These are phyloP conservation scores for Gastrodia elata DNA, from an alignment of 106 monocot genomes.

Conservation along the genomic window DNA sequence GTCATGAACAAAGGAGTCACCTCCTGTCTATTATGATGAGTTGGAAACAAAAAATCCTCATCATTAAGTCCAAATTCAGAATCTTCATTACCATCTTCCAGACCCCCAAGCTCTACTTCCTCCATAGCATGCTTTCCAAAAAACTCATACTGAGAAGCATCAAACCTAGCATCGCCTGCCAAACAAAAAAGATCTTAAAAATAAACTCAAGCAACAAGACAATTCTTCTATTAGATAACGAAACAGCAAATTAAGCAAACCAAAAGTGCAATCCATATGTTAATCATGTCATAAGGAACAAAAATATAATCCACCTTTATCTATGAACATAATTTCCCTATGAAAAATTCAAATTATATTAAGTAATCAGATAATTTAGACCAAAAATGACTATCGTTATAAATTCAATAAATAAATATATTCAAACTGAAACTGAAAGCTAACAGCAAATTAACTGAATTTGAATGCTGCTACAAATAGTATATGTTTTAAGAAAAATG, in stretches of 20 bases:
- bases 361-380: neutral
- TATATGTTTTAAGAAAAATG: neutral
- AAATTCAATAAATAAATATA: neutral
- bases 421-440: neutral
- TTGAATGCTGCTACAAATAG: neutral
- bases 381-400: neutral
- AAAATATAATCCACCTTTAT: constrained; percentile 2
- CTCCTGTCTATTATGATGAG: neutral
- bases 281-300: neutral
- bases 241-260: neutral
- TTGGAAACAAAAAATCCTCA: constrained; percentile 20
- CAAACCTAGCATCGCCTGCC: constrained; percentile 14
- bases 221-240: neutral
- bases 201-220: neutral
- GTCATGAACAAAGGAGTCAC: neutral
- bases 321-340: neutral
- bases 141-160: constrained; percentile 16
- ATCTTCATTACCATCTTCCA: constrained; percentile 17
- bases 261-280: neutral
- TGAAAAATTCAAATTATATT: neutral
- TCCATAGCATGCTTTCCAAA: constrained; percentile 7
- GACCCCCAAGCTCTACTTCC: constrained; percentile 12
- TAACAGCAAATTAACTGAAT: neutral
- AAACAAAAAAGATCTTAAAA: neutral
- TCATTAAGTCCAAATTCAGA: constrained; percentile 18